Base-by-base conservation (phyloP, 257 asterid species). In the Rubia yunnanensis region DNA sequence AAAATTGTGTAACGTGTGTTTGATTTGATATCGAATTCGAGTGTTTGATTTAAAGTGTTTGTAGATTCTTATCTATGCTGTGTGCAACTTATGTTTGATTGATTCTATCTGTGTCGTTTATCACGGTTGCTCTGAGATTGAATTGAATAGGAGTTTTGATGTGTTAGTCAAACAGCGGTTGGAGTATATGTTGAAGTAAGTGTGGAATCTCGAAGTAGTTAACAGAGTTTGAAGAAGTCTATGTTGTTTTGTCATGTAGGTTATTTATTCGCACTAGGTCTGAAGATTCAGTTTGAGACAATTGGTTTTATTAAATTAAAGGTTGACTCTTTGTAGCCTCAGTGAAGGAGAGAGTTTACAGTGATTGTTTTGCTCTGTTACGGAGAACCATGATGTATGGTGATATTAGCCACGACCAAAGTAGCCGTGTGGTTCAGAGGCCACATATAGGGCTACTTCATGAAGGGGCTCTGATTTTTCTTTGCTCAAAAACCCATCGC, bases 391-490 rank as follows among this genome's bases (percentile, higher is more conserved):
- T 28, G 78, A 76, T 74, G 53, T 38, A 14, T 22, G 60, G n/a
- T 44, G 1, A 44, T 14, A 44, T 72, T 48, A 72, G 69, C 64
- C 66, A 75, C 65, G 68, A 54, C 14, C 56, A 58, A 59, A 80
- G 72, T 48, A 48, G 69, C 72, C 66, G 80, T 5, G 23, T 66
- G 15, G 76, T 60, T 74, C 79, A 77, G 67, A 70, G 80, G 56
- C 74, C 67, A n/a, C 81, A 79, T 67, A 66, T 72, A 44, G 82
- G 69, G 49, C 32, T 59, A 60, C 62, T 56, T 31, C 74, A 56
- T 60, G 65, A 61, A 59, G 73, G 74, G 63, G 71, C 70, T 62
- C 58, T 77, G 46, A 68, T 78, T 36, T 67, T n/a, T n/a, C n/a
- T n/a, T n/a, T n/a, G n/a, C n/a, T n/a, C n/a, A n/a, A n/a, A n/a